Conservation (phyloP, 192 early-diverging fungal species). For the Umbelopsis sp. region DNA sequence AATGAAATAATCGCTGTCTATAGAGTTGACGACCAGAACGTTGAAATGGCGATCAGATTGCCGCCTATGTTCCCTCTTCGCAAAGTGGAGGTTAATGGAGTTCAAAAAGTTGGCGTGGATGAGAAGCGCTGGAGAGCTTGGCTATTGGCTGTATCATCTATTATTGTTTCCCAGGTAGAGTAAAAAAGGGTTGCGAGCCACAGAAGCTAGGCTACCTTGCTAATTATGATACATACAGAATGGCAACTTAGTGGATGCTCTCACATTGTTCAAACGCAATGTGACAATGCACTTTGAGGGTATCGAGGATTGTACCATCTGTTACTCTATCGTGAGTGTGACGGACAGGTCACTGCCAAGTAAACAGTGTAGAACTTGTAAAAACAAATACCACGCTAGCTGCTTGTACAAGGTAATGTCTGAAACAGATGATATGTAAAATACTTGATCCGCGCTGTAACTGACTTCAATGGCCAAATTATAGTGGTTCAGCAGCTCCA, state of each 20-base stretch:
- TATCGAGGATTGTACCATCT: constrained; percentile 97
- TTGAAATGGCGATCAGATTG: constrained; percentile 74
- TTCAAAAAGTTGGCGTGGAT: constrained; percentile 65
- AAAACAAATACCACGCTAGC: constrained; percentile 91
- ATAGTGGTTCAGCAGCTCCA: constrained; percentile 63
- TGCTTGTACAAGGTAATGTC: constrained; percentile 84
- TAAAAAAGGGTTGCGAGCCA: constrained; percentile 29
- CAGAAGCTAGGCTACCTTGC: background rate
- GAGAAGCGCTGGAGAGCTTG: constrained; percentile 69
- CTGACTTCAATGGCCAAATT: background rate
- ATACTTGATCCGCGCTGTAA: background rate
- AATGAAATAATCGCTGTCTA: constrained; percentile 74
- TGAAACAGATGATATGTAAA: background rate
- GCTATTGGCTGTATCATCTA: constrained; percentile 53
- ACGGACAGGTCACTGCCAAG: constrained; percentile 84
- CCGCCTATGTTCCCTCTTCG: constrained; percentile 71
- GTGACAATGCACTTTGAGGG: constrained; percentile 92
- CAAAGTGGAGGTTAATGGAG: constrained; percentile 68
- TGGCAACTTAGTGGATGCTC: constrained; percentile 76
- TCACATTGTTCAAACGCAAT: constrained; percentile 82
- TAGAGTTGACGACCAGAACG: constrained; percentile 74
- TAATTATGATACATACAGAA: constrained; percentile 63
- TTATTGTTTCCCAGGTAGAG: constrained; percentile 47
- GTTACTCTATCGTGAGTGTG: constrained; percentile 93
- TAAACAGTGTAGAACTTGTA: constrained; percentile 92